phyloP scores from a whole-genome alignment of 1,284 basidiomycete genomes.

The Puccinia novopanici region DNA sequence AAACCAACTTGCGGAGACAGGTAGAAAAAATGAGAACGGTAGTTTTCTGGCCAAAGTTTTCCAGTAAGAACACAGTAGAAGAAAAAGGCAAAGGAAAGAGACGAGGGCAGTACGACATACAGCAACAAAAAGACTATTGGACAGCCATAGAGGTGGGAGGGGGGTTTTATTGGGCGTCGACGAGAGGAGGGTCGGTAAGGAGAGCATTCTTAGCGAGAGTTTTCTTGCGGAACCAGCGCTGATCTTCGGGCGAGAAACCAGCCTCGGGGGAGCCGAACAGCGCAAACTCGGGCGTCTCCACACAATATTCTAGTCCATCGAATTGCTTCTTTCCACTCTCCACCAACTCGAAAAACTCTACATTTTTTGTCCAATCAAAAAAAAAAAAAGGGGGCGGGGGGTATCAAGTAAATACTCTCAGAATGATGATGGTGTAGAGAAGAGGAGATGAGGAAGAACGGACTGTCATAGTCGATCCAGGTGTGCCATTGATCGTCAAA shows the following conservation, averaged over 20 bases:
- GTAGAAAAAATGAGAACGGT: no score
- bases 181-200: neutral
- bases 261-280: slow-evolving; percentile 49
- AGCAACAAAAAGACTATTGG: no score
- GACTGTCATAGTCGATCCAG: slow-evolving; percentile 52
- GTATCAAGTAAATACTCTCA: no score
- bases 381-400: neutral
- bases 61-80: no score
- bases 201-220: neutral
- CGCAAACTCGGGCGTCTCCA: slow-evolving; percentile 47
- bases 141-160: no score
- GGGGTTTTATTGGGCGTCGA: no score
- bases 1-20: no score
- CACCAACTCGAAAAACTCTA: slow-evolving; percentile 51
- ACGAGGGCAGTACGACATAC: no score
- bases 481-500: slow-evolving; percentile 51
- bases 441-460: neutral
- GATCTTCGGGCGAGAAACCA: slow-evolving; percentile 52
- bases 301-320: slow-evolving; percentile 48
- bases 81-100: no score
- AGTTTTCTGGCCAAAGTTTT: no score
- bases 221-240: slow-evolving; percentile 45
- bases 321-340: slow-evolving; percentile 37
- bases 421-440: no score
- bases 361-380: neutral